Evolutionary conservation across 495 filamentous ascomycete species (phyloP).

Genomic region (Daldinia grandis): DNA sequence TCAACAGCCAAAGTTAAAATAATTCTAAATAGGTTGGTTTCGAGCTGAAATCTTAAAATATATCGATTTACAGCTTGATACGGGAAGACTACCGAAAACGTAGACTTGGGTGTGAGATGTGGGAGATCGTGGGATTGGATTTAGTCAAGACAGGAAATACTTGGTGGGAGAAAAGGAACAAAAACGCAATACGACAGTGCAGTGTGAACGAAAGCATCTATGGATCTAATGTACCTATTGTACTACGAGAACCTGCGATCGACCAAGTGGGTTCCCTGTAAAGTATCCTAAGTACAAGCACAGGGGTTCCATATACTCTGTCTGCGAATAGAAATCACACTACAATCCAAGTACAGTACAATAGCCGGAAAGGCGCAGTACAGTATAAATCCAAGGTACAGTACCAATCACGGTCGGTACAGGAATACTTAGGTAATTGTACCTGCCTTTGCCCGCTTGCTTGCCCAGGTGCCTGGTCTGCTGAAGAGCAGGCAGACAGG

Average conservation of each 20-base stretch:
- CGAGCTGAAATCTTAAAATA: constrained; percentile 11
- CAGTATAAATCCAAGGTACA: neutral
- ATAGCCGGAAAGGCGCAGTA: constrained; percentile 4
- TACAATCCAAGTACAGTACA: constrained; percentile 16
- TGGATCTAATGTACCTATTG: constrained; percentile 15
- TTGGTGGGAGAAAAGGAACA: constrained; percentile 39
- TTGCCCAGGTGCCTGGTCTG: neutral
- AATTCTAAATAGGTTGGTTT: constrained; percentile 1
- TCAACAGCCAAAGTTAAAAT: constrained; percentile 3
- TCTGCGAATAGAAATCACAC: constrained; percentile 20
- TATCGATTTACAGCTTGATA: constrained; percentile 12
- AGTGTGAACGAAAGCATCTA: constrained; percentile 35
- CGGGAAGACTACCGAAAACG: constrained; percentile 10
- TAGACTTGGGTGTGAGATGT: constrained; percentile 11
- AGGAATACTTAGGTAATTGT: neutral
- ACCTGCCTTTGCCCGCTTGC: neutral
- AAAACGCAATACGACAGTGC: constrained; percentile 32
- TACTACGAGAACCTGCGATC: constrained; percentile 7
- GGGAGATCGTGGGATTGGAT: constrained; percentile 37
- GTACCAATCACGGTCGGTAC: neutral
- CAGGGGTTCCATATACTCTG: constrained; percentile 19
- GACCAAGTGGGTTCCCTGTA: constrained; percentile 30
- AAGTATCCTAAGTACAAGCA: constrained; percentile 19
- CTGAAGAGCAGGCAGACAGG: neutral
- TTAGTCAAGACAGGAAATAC: constrained; percentile 35